Evolutionary conservation across 768 basidiomycete species (phyloP), one percentile per base, ranked within the genome.

Genomic region (Rhizopogon vulgaris): DNA sequence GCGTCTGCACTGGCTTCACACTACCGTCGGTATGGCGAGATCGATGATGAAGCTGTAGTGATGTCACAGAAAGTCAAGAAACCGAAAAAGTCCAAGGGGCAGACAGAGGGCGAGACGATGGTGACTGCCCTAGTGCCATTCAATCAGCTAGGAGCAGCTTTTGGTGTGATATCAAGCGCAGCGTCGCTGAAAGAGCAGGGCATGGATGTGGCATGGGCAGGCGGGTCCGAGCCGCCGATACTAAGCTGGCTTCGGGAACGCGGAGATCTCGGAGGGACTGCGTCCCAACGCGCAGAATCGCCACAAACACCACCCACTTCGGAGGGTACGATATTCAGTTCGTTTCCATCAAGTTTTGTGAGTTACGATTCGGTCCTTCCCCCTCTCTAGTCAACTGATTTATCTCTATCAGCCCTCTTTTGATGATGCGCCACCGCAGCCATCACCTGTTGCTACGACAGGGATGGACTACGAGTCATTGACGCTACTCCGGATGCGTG

Each of bases 41-140:
- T 77, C 1, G 89, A 92, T 58, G 71, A 74, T 1, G 73, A 74
- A 1, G 79, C 83, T 1, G 82, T 90, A 56, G 85, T 88, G 4
- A 64, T 90, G 30, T 83, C 83, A 6, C 69, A 87, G 60, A 87
- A 79, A 62, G 74, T 81, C 17, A 73, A 76, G 25, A 83, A 82
- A 50, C 18, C 48, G 3, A 18, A 54, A 1, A 68, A 64, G 43
- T 66, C 63, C 52, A 64, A 65, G 55, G 73, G 77, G n/a, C 77
- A 79, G 36, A 39, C 43, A 1, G 51, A 58, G 17, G 60, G 55
- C 12, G 56, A 58, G 4, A 90, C 84, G 56, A 74, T 74, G 38
- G 85, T 78, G 1, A 88, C 77, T 6, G 90, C 90, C 0, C 73
- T 88, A 4, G 79, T 90, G 0, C 83, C 87, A 6, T 92, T 91